These are phyloP conservation scores for Digitaria exilis DNA, from an alignment of 202 grass and related monocot genomes.

Conservation along the genomic window DNA sequence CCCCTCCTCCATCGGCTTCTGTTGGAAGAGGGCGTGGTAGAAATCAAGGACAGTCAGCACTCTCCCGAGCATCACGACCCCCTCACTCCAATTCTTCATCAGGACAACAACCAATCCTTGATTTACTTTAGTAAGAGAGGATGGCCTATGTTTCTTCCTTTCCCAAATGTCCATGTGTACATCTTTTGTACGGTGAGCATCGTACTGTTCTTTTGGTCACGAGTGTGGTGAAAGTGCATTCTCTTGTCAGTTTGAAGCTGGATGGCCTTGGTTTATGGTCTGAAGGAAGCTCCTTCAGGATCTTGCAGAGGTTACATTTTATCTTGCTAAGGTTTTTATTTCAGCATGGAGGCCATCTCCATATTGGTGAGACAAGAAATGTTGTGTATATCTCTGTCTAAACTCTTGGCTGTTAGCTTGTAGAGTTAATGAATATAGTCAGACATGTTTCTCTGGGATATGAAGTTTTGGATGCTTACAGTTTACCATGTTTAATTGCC, in stretches of 20 bases:
- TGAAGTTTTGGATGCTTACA: slow-evolving; percentile 39
- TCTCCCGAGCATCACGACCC: slow-evolving; percentile 65
- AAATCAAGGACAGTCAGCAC: slow-evolving; percentile 83
- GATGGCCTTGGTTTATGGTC: slow-evolving; percentile 19
- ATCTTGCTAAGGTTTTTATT: slow-evolving; percentile 30
- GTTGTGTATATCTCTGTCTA: slow-evolving; percentile 49
- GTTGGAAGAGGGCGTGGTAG: slow-evolving; percentile 90
- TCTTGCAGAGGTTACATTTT: slow-evolving; percentile 34
- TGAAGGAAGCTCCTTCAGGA: slow-evolving; percentile 25
- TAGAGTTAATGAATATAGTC: slow-evolving; percentile 50
- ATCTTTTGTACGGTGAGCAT: slow-evolving; percentile 19
- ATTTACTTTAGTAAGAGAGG: slow-evolving; percentile 75
- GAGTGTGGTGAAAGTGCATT: background rate
- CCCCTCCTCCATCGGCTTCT: slow-evolving; percentile 77
- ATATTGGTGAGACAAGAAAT: slow-evolving; percentile 24
- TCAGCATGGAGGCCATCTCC: slow-evolving; percentile 11
- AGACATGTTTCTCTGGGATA: slow-evolving; percentile 17
- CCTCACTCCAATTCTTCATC: slow-evolving; percentile 57
- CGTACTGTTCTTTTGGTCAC: slow-evolving; percentile 7
- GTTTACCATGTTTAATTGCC: slow-evolving; percentile 4
- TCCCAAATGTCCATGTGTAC: slow-evolving; percentile 13
- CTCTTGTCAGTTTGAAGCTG: slow-evolving; percentile 33
- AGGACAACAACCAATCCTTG: slow-evolving; percentile 70
- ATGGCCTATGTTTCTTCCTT: background rate
- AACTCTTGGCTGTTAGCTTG: slow-evolving; percentile 39